Evolutionary conservation across 768 basidiomycete genomes (phyloP), one percentile per base, ranked within the genome.

Genomic region (Amanita rubescens): DNA sequence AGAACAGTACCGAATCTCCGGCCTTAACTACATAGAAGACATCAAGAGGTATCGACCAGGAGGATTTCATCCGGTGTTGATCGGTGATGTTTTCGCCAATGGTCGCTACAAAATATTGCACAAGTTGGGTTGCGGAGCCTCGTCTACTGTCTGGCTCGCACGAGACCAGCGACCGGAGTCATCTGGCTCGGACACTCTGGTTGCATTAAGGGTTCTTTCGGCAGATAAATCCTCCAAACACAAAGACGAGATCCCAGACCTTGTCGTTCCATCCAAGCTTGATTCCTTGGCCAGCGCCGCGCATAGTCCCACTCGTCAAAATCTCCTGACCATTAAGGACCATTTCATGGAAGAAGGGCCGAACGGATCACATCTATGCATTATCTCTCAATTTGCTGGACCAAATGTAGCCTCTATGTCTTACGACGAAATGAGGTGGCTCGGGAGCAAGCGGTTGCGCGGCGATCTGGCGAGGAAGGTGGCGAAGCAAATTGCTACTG

Each of bases 311-410:
- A 20, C 17, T 49, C 48, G n/a, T 49, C 38, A 37, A 19, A 50
- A n/a, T 15, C 5, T 25, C 37, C 34, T 20, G 47, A 34, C 46
- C 54, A 24, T 89, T 60, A 80, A 88, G 50, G 87, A 89, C 67
- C 82, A 88, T 63, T 89, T 89, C 68, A 74, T 77, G 46, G 86
- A 88, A 69, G 78, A 79, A 54, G 87, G 87, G 7, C 84, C 85
- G 14, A 87, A 89, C 65, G 87, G 87, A 41, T 77, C 73, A 27
- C 87, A 89, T 66, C 82, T 88, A 58, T 89, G 87, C 74, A 87
- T 89, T 85, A 83, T 87, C 33, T 42, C 39, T 39, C 35, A 87
- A 86, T 62, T 51, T 42, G 6, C 24, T 39, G 49, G 87, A 89
- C 65, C 86, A 17, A 47, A 30, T 88, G 35, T 75, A 87, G 10